phyloP scores from a whole-genome alignment of 352 stramenopile genomes.

The Globisporangium spinosum region DNA sequence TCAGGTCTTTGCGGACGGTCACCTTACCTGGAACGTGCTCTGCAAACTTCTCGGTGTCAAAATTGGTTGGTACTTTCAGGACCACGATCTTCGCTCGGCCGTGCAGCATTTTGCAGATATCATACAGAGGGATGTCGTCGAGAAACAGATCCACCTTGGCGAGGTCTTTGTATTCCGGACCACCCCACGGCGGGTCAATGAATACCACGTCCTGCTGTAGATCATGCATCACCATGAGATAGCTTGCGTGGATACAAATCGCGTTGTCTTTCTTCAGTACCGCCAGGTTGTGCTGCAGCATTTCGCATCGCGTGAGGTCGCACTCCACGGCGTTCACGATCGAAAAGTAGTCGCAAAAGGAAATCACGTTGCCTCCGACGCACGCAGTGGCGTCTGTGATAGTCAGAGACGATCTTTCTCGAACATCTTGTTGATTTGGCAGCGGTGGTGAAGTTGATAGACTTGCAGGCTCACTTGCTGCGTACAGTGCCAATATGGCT shows the following conservation, averaged over 20 bases:
- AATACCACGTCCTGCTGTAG: slow-evolving; percentile 80
- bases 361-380: slow-evolving; percentile 74
- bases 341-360: slow-evolving; percentile 76
- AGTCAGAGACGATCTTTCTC: slow-evolving; percentile 38
- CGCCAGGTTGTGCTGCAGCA: slow-evolving; percentile 71
- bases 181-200: slow-evolving; percentile 79
- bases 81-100: slow-evolving; percentile 52
- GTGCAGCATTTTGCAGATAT: slow-evolving; percentile 53
- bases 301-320: slow-evolving; percentile 51
- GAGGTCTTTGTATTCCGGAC: slow-evolving; percentile 75
- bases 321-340: slow-evolving; percentile 77
- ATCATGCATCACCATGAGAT: slow-evolving; percentile 68
- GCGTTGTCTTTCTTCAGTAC: slow-evolving; percentile 61
- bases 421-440: slow-evolving; percentile 1
- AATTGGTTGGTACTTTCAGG: slow-evolving; percentile 81
- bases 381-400: slow-evolving; percentile 82
- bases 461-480: slow-evolving; percentile 12
- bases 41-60: slow-evolving; percentile 73
- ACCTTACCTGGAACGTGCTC: slow-evolving; percentile 51
- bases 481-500: slow-evolving; percentile 49
- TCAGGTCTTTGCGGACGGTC: slow-evolving; percentile 56
- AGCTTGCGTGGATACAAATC: slow-evolving; percentile 54
- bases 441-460: background rate
- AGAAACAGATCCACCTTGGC: slow-evolving; percentile 71
- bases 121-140: slow-evolving; percentile 51